Evolutionary conservation across 2,329 filamentous ascomycete genomes (phyloP), one percentile per base, ranked within the genome.

Genomic region (Clarireedia paspali): DNA sequence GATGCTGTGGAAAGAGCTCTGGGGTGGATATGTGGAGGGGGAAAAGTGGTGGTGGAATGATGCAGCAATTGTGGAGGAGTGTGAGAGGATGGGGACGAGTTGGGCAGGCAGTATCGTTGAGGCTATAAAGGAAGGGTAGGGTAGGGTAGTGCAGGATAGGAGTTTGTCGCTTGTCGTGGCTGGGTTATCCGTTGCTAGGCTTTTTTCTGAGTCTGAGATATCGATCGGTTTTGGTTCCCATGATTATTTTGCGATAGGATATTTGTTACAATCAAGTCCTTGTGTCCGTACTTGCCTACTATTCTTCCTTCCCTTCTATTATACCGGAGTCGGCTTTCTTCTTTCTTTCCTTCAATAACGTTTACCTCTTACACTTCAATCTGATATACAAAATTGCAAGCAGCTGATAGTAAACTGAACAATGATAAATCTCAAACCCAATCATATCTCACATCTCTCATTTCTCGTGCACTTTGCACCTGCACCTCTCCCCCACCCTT

Each of bases 31-130:
- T 56, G 66, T 67, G 7, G 57, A 64, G 46, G 66, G 59, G 2
- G 56, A 74, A 6, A 70, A 66, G 45, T 84, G 81, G 81, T 85
- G 82, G 82, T 85, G 82, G 82, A 79, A 85, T 44, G 77, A 83
- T 34, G 68, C 71, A 12, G 73, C 68, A 1, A 80, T 79, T 56
- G 68, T 82, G 2, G 72, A 77, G 42, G 82, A 85, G 66, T 85
- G 82, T 58, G 64, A 75, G 15, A 69, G 75, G 54, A 65, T 78
- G 58, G 75, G 75, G 4, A 85, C 82, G 0, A 73, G 74, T 54
- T 85, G 81, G 80, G 77, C 83, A 60, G 84, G 82, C 63, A 75
- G 75, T 51, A 69, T 80, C 20, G 77, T 84, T 56, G 74, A 81
- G 55, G 80, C 77, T 1, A 73, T 82, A 27, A 83, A 80, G 63